Percentiles rank a stretch among this genome's conserved stretches.
Evolutionary conservation across 306 rosid species (phyloP).

Genomic region (Ormosia semicastrata): DNA sequence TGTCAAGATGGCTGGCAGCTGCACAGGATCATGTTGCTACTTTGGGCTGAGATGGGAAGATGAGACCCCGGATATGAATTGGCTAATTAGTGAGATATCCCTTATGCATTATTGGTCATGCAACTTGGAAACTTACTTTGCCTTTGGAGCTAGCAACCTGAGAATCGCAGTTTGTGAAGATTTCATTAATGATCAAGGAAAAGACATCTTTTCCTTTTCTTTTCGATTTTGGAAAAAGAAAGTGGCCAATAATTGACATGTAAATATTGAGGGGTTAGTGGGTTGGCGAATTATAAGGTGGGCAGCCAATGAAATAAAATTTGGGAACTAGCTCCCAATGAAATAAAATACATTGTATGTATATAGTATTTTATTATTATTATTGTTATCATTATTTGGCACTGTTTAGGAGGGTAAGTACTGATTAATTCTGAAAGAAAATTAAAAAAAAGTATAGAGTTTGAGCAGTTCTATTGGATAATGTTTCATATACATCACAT

Average conservation of each 20-base stretch:
- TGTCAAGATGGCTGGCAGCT: conserved; percentile 23
- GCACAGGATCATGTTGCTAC: conserved; percentile 17
- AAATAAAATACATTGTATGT: too few species aligned
- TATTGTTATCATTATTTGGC: too few species aligned
- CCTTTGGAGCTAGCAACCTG: conserved; percentile 18
- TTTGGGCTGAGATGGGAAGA: conserved; percentile 20
- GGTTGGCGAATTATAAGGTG: background rate
- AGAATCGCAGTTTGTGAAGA: background rate
- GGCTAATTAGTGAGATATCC: background rate
- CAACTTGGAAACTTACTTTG: background rate
- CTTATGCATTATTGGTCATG: background rate
- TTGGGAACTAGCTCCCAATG: too few species aligned
- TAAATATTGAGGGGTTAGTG: background rate
- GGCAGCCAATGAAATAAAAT: too few species aligned
- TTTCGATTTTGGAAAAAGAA: background rate
- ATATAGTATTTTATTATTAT: too few species aligned
- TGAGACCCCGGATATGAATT: background rate
- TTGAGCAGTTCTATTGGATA: too few species aligned
- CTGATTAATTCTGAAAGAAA: too few species aligned
- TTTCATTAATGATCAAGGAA: background rate
- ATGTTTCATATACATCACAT: too few species aligned
- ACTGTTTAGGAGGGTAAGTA: too few species aligned
- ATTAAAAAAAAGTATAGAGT: too few species aligned
- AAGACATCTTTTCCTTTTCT: background rate
- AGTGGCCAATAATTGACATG: background rate